Evolutionary conservation across 768 basidiomycete genomes (phyloP).

Genomic region (Panaeolus cyanescens): DNA sequence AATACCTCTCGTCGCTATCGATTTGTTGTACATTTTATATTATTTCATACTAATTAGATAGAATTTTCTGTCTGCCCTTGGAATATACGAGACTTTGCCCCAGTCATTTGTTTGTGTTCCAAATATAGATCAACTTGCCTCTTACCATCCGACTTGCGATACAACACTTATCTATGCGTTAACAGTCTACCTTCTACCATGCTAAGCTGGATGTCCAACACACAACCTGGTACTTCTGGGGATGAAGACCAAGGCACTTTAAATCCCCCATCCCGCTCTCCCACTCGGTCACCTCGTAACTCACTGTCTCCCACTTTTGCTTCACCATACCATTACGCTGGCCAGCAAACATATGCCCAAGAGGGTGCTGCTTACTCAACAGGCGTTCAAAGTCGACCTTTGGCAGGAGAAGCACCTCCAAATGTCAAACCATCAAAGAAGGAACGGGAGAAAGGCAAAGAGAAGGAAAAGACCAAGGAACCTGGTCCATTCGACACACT

Average conservation of each 20-base stretch:
- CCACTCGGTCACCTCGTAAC: background rate
- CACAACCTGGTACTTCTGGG: background rate
- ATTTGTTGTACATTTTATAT: background rate
- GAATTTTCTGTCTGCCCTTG: background rate
- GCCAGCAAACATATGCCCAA: background rate
- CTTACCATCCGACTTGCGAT: background rate
- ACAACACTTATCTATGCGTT: background rate
- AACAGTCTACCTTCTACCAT: background rate
- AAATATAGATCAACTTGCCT: background rate
- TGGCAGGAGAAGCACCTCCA: background rate
- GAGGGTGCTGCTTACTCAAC: background rate
- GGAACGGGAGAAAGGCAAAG: background rate
- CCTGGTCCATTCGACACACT: slow-evolving; percentile 8
- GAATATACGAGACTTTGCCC: background rate
- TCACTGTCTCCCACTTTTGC: background rate
- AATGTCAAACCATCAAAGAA: background rate
- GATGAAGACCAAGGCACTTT: background rate
- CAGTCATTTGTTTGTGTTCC: background rate
- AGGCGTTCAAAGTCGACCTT: background rate
- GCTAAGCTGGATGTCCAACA: background rate
- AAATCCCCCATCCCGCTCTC: background rate
- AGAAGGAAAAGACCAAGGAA: background rate
- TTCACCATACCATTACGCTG: background rate
- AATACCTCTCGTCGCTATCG: background rate
- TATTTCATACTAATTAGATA: background rate